phyloP scores from a whole-genome alignment of 2,329 filamentous ascomycete genomes.

The Trichoderma koningiopsis region DNA sequence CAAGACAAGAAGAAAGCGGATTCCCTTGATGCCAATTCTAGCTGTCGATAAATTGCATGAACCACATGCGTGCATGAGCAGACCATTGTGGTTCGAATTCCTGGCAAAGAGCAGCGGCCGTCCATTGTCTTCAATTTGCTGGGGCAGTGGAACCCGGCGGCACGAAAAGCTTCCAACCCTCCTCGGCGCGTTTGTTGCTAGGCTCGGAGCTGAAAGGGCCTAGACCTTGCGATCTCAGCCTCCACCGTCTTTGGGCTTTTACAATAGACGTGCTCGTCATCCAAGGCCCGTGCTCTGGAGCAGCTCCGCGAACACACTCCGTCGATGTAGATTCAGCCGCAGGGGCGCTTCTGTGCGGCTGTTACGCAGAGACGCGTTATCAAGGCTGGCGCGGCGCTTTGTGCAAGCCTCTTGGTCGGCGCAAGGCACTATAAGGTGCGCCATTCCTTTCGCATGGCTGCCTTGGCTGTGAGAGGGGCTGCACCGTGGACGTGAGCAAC shows the following conservation, averaged over 20 bases:
- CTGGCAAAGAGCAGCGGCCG: background rate
- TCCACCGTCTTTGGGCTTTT: constrained; percentile 1
- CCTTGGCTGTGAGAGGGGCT: background rate
- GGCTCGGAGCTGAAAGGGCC: constrained; percentile 18
- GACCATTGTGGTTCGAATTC: background rate
- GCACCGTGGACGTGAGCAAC: background rate
- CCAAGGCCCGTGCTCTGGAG: constrained; percentile 12
- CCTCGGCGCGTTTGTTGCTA: background rate
- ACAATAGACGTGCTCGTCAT: background rate
- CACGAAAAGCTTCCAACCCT: background rate
- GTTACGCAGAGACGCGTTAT: constrained; percentile 1
- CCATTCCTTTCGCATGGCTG: background rate
- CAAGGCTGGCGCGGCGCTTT: background rate
- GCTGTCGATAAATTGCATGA: background rate
- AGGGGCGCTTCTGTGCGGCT: constrained; percentile 14
- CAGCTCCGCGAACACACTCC: constrained; percentile 1
- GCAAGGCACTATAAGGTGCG: background rate
- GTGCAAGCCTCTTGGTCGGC: background rate
- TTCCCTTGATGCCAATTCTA: constrained; percentile 1
- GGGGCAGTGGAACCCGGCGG: background rate
- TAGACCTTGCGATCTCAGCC: constrained; percentile 19
- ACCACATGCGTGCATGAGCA: background rate
- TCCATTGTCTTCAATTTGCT: background rate
- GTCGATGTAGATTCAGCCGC: constrained; percentile 22
- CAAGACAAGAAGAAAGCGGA: constrained; percentile 1